phyloP scores from a whole-genome alignment of 2,329 filamentous ascomycete species.

The Hypomyces perniciosus region DNA sequence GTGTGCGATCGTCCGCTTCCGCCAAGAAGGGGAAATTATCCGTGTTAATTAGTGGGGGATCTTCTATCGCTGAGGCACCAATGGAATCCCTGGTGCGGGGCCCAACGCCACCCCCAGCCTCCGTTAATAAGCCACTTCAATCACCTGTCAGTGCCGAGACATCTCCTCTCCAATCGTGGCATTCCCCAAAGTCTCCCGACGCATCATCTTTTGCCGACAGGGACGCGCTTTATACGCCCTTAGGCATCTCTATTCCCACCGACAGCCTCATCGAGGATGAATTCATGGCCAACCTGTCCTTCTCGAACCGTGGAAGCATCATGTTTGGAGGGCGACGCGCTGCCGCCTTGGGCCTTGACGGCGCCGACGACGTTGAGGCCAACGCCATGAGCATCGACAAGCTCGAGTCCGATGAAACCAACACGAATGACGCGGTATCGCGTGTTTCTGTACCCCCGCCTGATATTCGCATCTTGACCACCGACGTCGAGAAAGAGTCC shows the following conservation, averaged over 20 bases:
- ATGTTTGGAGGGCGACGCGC: constrained; percentile 48
- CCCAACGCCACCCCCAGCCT: constrained; percentile 17
- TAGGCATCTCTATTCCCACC: constrained; percentile 52
- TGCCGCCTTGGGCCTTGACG: constrained; percentile 8
- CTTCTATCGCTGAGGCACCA: constrained; percentile 7
- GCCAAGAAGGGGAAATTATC: constrained; percentile 23
- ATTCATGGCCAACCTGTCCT: constrained; percentile 50
- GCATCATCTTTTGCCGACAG: constrained; percentile 22
- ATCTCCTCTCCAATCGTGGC: constrained; percentile 5
- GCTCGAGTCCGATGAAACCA: constrained; percentile 4
- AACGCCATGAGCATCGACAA: constrained; percentile 4
- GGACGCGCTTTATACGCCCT: constrained; percentile 40
- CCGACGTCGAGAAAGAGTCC: constrained; percentile 56
- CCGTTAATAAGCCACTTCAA: constrained; percentile 15
- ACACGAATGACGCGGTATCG: neutral
- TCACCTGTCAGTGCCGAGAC: constrained; percentile 3
- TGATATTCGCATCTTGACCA: constrained; percentile 47
- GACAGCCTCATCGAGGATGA: constrained; percentile 53
- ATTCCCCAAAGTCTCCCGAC: constrained; percentile 15
- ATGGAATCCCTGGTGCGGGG: constrained; percentile 21
- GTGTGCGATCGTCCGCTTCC: constrained; percentile 21
- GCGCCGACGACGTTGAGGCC: constrained; percentile 15
- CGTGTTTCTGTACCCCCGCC: constrained; percentile 26
- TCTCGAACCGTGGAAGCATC: constrained; percentile 59
- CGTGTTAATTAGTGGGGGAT: constrained; percentile 15